Evolutionary conservation across 441 rosid genomes (phyloP), one percentile per base, ranked within the genome.

Genomic region (Populus hybrid): DNA sequence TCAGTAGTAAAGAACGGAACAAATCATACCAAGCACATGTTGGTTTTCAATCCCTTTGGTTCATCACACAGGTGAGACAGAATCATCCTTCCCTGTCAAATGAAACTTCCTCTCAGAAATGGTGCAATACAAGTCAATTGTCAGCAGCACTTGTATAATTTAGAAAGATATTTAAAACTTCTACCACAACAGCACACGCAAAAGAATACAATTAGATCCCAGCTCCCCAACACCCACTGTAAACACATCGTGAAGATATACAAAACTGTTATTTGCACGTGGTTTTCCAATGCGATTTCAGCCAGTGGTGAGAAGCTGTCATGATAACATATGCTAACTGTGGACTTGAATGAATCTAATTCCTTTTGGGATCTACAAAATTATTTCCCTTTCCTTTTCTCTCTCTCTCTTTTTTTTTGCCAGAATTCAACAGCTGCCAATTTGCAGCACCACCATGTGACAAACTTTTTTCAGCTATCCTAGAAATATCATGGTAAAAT

Each of bases 41-140:
- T 93, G 78, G 99, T 96, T 87, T 96, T 96, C 77, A 96, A 72
- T 82, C 99, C 99, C 86, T 94, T 96, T 71, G 98, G 96, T 81
- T 96, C 99, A 84, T 96, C 98, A 79, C 99, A 96, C 79, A 96
- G 82, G 83, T 96, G 99, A 79, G 99, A 97, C 80, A 96, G 87
- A 83, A 96, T 96, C 94, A 96, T 89, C 84, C 99, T 88, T 83
- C 99, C 99, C 99, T 96, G 92, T 61, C 84, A 83, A 84, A 79
- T 70, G 59, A 78, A 83, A 79, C 75, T 68, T 45, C 50, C 61
- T 59, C 23, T 85, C 73, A 83, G 77, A 74, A 68, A 82, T 26
- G 64, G 75, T 18, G 59, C 8, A 40, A 8, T 56, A 56, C 21
- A 56, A 20, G 63, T 20, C 63, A 6, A 56, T 6, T 7, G 63